phyloP scores from a whole-genome alignment of 108 stramenopile species.

The Stephanodiscus minutulus region DNA sequence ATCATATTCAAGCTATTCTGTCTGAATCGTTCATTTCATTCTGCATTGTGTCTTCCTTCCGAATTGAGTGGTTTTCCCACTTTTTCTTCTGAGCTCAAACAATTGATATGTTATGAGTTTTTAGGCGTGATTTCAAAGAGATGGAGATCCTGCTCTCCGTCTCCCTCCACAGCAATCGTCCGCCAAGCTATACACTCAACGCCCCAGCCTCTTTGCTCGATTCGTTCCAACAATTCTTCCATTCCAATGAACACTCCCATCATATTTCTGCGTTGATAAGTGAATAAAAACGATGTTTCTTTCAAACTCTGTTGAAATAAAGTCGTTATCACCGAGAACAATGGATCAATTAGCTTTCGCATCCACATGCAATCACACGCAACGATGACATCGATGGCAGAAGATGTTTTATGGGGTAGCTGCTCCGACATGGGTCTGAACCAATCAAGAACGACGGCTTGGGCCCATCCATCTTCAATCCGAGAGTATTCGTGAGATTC shows the following conservation, averaged over 20 bases:
- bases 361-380: conserved; percentile 50
- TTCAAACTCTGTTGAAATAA: conserved; percentile 25
- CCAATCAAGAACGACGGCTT: conserved; percentile 35
- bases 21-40: too few relatives aligned
- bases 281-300: conserved; percentile 24
- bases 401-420: conserved; percentile 1
- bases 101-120: neutral
- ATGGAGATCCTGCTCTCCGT: conserved; percentile 35
- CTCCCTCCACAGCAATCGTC: conserved; percentile 31
- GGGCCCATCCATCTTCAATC: conserved; percentile 32
- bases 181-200: conserved; percentile 46
- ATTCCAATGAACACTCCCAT: conserved; percentile 41
- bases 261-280: conserved; percentile 40
- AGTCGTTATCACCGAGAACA: conserved; percentile 16
- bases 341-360: conserved; percentile 36
- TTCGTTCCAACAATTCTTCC: conserved; percentile 30
- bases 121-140: conserved; percentile 33
- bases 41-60: too few relatives aligned
- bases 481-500: neutral
- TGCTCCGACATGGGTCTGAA: conserved; percentile 22
- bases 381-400: conserved; percentile 30
- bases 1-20: too few relatives aligned
- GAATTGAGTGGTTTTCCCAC: too few relatives aligned
- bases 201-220: conserved; percentile 37
- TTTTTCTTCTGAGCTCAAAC: neutral